Evolutionary conservation across 495 filamentous ascomycete genomes (phyloP).

Genomic region (Aspergillus haitiensis): DNA sequence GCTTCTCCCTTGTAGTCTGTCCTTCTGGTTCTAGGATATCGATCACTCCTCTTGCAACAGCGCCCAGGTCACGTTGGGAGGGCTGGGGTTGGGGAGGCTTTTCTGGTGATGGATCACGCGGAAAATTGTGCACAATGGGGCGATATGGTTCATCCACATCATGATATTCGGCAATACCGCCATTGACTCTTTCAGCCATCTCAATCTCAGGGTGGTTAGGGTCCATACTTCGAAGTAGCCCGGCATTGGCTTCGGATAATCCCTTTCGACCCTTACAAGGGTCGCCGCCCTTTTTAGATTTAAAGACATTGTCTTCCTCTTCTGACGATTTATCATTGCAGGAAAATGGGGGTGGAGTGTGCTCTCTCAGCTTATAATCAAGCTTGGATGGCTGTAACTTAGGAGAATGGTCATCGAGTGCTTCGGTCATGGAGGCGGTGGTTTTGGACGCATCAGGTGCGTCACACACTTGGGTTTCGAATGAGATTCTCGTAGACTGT

Average conservation of each 20-base stretch:
- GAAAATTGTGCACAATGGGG: too few species aligned
- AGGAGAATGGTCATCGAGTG: conserved; percentile 49
- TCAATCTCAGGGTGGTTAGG: conserved; percentile 48
- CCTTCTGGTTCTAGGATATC: too few species aligned
- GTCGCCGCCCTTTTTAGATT: conserved; percentile 27
- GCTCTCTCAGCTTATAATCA: conserved; percentile 29
- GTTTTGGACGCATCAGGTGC: conserved; percentile 40
- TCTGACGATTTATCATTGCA: conserved; percentile 12
- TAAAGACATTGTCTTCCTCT: conserved; percentile 11
- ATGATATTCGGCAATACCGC: too few species aligned
- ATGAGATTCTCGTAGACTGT: conserved; percentile 3
- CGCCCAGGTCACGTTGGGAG: too few species aligned
- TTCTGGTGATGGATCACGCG: too few species aligned
- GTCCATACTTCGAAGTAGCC: conserved; percentile 50
- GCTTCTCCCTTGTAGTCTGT: not conserved
- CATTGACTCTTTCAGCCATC: too few species aligned
- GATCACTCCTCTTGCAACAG: too few species aligned
- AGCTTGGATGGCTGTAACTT: conserved; percentile 24
- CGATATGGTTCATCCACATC: too few species aligned
- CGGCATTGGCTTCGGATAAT: conserved; percentile 37
- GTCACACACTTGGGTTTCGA: conserved; percentile 14
- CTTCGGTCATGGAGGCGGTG: conserved; percentile 42
- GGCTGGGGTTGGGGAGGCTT: too few species aligned
- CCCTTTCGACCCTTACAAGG: conserved; percentile 1
- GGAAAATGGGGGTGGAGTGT: conserved; percentile 34